Conservation (phyloP, 2,329 filamentous ascomycete species). For the Passalora sequoiae region DNA sequence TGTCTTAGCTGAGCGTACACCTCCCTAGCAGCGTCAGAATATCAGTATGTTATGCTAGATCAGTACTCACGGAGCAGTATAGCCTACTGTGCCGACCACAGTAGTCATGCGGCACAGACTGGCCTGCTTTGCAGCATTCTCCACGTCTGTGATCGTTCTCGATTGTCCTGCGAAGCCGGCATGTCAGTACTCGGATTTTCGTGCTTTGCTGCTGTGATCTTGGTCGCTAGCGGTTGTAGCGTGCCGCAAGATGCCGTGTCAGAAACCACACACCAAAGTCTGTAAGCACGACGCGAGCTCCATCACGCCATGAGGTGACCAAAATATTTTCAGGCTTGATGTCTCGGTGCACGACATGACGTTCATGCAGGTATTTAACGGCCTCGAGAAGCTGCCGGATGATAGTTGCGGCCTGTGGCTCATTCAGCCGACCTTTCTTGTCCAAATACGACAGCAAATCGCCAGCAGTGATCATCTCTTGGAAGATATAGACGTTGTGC, state of each 20-base stretch:
- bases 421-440: slow-evolving; percentile 44
- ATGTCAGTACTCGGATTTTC: too few relatives aligned
- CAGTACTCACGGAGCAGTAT: slow-evolving; percentile 52
- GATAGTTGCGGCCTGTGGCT: slow-evolving; percentile 51
- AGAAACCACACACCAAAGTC: too few relatives aligned
- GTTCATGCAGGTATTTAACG: slow-evolving; percentile 53
- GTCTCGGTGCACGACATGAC: slow-evolving; percentile 56
- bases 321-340: slow-evolving; percentile 61
- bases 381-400: slow-evolving; percentile 53
- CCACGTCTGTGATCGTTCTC: slow-evolving; percentile 34
- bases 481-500: slow-evolving; percentile 55
- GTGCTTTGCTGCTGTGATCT: too few relatives aligned
- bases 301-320: slow-evolving; percentile 49
- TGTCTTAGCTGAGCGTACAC: slow-evolving; percentile 27
- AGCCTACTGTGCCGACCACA: slow-evolving; percentile 52
- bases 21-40: slow-evolving; percentile 30
- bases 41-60: neutral
- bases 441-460: slow-evolving; percentile 58
- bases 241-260: too few relatives aligned
- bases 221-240: too few relatives aligned
- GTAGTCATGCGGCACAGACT: slow-evolving; percentile 47
- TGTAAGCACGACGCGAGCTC: slow-evolving; percentile 53
- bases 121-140: slow-evolving; percentile 21
- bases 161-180: too few relatives aligned
- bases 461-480: slow-evolving; percentile 56